Evolutionary conservation across 345 rosid genomes (phyloP).

Genomic region (Angophora floribunda): DNA sequence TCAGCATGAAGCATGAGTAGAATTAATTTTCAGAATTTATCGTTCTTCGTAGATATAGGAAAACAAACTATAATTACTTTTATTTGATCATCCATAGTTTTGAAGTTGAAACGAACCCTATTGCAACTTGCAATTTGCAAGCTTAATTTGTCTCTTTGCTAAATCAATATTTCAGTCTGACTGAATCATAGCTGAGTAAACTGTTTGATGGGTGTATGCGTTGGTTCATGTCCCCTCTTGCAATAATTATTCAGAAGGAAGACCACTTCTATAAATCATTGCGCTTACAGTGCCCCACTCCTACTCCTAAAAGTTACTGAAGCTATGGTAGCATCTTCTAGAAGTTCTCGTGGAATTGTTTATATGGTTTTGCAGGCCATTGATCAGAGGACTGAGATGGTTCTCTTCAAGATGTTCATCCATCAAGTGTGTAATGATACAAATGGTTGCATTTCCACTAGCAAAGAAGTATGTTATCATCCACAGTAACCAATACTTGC

Average conservation of each 20-base stretch:
- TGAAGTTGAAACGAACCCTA: background rate
- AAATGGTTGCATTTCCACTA: conserved; percentile 89
- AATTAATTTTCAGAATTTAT: background rate
- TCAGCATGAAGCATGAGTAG: too few species aligned
- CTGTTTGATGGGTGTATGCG: background rate
- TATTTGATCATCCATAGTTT: background rate
- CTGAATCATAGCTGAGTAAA: background rate
- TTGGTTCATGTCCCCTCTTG: background rate
- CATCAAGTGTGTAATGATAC: conserved; percentile 64
- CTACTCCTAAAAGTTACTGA: background rate
- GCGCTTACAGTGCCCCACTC: background rate
- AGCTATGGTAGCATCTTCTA: background rate
- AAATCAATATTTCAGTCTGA: background rate
- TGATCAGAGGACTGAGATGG: conserved; percentile 84
- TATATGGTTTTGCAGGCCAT: conserved; percentile 45
- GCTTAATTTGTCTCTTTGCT: too few species aligned
- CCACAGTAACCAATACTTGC: background rate
- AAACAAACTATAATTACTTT: background rate
- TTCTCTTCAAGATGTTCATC: conserved; percentile 79
- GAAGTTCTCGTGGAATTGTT: background rate
- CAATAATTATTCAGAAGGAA: too few species aligned
- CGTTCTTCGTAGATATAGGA: too few species aligned
- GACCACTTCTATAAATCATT: background rate
- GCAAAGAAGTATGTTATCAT: conserved; percentile 45
- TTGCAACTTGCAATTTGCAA: too few species aligned